These are phyloP conservation scores for Trichophyton simii DNA, from an alignment of 2,329 filamentous ascomycete genomes.

Conservation along the genomic window DNA sequence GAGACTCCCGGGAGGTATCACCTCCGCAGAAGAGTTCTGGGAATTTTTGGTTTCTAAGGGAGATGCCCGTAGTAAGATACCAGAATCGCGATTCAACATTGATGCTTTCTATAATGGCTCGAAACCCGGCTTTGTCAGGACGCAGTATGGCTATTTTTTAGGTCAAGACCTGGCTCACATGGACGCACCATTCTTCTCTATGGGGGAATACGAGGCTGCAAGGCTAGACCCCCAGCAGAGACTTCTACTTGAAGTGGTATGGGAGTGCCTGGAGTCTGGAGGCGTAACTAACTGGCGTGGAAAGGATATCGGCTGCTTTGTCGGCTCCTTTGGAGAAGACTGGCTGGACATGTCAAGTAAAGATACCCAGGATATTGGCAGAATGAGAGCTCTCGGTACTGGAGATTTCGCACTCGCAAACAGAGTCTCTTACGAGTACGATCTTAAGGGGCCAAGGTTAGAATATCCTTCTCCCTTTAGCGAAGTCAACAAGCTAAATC, in stretches of 20 bases:
- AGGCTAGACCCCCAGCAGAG: conserved; percentile 67
- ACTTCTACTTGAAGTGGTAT: conserved; percentile 61
- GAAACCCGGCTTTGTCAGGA: background rate
- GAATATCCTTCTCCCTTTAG: background rate
- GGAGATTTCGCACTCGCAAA: conserved; percentile 5
- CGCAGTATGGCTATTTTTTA: background rate
- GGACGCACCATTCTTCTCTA: background rate
- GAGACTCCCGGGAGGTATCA: conserved; percentile 13
- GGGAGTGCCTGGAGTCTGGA: conserved; percentile 70
- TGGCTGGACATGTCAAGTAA: background rate
- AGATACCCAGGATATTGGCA: background rate
- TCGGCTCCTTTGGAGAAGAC: background rate
- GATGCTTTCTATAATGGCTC: conserved; percentile 4
- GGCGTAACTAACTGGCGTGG: conserved; percentile 30
- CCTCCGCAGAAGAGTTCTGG: conserved; percentile 14
- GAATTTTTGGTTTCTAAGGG: conserved; percentile 11
- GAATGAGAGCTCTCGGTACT: background rate
- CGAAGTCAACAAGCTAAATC: background rate
- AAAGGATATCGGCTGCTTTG: background rate
- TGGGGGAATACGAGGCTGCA: conserved; percentile 19
- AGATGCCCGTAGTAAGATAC: conserved; percentile 8
- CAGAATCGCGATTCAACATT: conserved; percentile 13
- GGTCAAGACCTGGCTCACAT: background rate
- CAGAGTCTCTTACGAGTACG: conserved; percentile 11
- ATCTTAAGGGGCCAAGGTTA: conserved; percentile 10